phyloP scores from a whole-genome alignment of 176 grass and related monocot species.

The Panicum miliaceum region DNA sequence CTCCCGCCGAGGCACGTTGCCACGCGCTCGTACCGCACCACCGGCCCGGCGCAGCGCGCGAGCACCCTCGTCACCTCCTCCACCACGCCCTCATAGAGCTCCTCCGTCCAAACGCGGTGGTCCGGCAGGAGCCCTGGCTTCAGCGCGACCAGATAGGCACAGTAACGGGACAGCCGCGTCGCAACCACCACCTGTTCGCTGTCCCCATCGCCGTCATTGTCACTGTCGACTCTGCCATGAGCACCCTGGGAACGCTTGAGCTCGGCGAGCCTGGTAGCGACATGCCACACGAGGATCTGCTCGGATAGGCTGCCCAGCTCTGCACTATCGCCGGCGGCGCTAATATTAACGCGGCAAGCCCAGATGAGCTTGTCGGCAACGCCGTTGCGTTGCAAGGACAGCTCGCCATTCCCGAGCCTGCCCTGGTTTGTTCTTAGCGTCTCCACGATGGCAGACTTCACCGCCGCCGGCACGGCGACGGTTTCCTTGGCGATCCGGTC shows the following conservation, averaged over 20 bases:
- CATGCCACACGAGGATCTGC: conserved; percentile 53
- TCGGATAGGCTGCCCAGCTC: conserved; percentile 39
- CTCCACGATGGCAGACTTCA: conserved; percentile 37
- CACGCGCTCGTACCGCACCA: conserved; percentile 44
- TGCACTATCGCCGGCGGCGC: background rate
- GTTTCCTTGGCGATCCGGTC: conserved; percentile 42
- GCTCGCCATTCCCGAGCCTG: conserved; percentile 27
- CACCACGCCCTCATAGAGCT: conserved; percentile 48
- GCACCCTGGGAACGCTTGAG: conserved; percentile 33
- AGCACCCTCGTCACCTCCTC: conserved; percentile 50
- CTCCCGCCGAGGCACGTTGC: conserved; percentile 43
- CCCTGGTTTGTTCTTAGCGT: conserved; percentile 18
- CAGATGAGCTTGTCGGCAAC: conserved; percentile 44
- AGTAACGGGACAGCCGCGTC: conserved; percentile 44
- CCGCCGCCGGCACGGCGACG: conserved; percentile 36
- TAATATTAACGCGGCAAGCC: conserved; percentile 41
- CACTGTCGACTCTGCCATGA: background rate
- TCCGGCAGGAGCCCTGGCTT: conserved; percentile 51
- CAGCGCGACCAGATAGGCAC: conserved; percentile 49
- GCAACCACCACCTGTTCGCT: conserved; percentile 16
- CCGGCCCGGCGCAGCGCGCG: conserved; percentile 40
- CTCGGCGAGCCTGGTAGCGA: conserved; percentile 46
- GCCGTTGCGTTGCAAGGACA: conserved; percentile 44
- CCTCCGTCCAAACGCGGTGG: conserved; percentile 51
- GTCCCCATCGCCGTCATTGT: background rate